These are phyloP conservation scores for Areca catechu DNA, from an alignment of 176 grass and related monocot genomes.

Conservation along the genomic window DNA sequence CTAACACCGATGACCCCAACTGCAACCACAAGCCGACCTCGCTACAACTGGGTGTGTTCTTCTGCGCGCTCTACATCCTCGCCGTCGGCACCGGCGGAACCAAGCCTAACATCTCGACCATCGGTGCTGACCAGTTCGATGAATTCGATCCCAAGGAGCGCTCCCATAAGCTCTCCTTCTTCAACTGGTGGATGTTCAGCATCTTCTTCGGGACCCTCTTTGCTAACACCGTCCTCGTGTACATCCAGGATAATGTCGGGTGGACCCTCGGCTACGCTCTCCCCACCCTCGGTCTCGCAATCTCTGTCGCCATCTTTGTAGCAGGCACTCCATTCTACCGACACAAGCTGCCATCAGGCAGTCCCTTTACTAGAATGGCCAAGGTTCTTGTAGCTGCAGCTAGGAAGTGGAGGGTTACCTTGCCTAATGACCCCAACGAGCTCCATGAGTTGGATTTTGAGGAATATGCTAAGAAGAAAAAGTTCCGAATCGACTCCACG, in stretches of 20 bases:
- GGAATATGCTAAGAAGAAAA: slow-evolving; percentile 40
- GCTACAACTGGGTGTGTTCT: slow-evolving; percentile 70
- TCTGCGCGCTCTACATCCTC: slow-evolving; percentile 64
- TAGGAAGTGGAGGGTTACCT: slow-evolving; percentile 22
- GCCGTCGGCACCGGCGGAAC: slow-evolving; percentile 80
- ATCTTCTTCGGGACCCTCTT: slow-evolving; percentile 95
- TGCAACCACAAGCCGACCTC: slow-evolving; percentile 39
- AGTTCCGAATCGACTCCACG: slow-evolving; percentile 33
- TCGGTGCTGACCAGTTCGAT: slow-evolving; percentile 93
- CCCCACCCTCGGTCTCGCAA: slow-evolving; percentile 59
- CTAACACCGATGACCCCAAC: slow-evolving; percentile 27
- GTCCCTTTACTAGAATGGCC: slow-evolving; percentile 67
- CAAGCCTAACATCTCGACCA: slow-evolving; percentile 95
- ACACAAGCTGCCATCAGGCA: slow-evolving; percentile 65
- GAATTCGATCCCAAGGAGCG: slow-evolving; percentile 51
- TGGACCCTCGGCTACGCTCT: slow-evolving; percentile 79
- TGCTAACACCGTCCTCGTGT: slow-evolving; percentile 70
- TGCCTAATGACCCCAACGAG: slow-evolving; percentile 38
- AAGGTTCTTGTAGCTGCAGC: slow-evolving; percentile 46
- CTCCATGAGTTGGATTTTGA: slow-evolving; percentile 53
- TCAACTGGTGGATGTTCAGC: slow-evolving; percentile 99
- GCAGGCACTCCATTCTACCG: slow-evolving; percentile 70
- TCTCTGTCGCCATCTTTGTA: slow-evolving; percentile 65
- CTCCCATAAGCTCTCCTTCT: slow-evolving; percentile 83
- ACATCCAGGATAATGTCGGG: slow-evolving; percentile 77